Evolutionary conservation across 2,329 filamentous ascomycete species (phyloP).

Genomic region (Torrubiella hemipterigena): DNA sequence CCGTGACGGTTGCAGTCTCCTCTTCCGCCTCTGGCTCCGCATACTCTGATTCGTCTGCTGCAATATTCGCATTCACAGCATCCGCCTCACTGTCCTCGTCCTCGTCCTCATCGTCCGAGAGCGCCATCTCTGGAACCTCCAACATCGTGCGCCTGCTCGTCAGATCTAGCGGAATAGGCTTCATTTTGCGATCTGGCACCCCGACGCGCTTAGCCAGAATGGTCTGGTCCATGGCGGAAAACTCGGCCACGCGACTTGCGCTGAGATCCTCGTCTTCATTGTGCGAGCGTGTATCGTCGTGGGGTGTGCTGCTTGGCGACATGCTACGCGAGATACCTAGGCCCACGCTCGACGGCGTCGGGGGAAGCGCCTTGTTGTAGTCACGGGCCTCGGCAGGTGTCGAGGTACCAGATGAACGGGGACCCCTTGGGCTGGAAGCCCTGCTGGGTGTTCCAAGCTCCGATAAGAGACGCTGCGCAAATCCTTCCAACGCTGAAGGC

Average conservation of each 20-base stretch:
- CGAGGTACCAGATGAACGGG: slow-evolving; percentile 16
- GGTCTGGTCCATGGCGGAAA: slow-evolving; percentile 51
- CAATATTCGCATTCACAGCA: slow-evolving; percentile 8
- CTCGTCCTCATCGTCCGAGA: slow-evolving; percentile 10
- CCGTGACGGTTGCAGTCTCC: slow-evolving; percentile 39
- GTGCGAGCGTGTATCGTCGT: slow-evolving; percentile 13
- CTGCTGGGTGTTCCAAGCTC: slow-evolving; percentile 44
- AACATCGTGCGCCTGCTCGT: slow-evolving; percentile 7
- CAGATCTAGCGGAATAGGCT: slow-evolving; percentile 35
- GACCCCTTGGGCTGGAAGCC: slow-evolving; percentile 33
- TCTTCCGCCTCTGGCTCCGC: slow-evolving; percentile 11
- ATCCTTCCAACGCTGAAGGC: slow-evolving; percentile 44
- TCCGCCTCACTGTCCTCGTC: slow-evolving; percentile 10
- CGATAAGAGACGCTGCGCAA: slow-evolving; percentile 50
- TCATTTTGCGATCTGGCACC: slow-evolving; percentile 27
- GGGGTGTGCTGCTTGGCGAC: slow-evolving; percentile 24
- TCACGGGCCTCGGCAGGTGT: slow-evolving; percentile 16
- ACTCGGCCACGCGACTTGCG: slow-evolving; percentile 43
- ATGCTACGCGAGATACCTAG: slow-evolving; percentile 24
- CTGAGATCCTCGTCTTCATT: slow-evolving; percentile 21
- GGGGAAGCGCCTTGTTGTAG: slow-evolving; percentile 18
- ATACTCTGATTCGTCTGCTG: slow-evolving; percentile 13
- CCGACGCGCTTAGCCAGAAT: slow-evolving; percentile 45
- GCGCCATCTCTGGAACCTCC: slow-evolving; percentile 2
- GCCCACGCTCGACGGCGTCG: slow-evolving; percentile 22